Base-by-base conservation (phyloP, 257 asterid genomes). In the Nicotiana tomentosiformis region DNA sequence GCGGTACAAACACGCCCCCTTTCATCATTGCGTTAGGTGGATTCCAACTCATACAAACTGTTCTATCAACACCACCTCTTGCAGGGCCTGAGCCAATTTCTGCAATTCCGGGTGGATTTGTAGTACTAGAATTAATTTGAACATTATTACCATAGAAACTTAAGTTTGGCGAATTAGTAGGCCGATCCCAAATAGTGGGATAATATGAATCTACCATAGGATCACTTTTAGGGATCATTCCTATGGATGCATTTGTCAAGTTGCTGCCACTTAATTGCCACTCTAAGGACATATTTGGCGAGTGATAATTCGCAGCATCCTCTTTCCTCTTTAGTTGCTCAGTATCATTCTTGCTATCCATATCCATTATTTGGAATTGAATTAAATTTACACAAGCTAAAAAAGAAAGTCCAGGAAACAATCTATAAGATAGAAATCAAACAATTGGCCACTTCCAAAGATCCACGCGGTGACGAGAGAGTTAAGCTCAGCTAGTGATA, bases 181-280 rank as follows among this genome's bases (percentile, higher is more conserved):
- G 68, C 77, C 90, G 97, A 66, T 91, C 96, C 97, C 95, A 96
- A 77, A 87, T 83, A 1, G 87, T 83, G 32, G 94, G 85, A 67
- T 88, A 84, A 82, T 88, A 88, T 0, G 96, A 92, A 78, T 91
- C 92, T 1, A 83, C 88, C 85, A 86, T 78, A 2, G 90, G 81
- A 85, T 86, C 89, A 70, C 87, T 86, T 35, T 82, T 69, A 12
- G 90, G 88, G 80, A 86, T 88, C 91, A 89, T 43, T 10, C n/a
- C 78, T 33, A 43, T 70, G 12, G 60, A 43, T 70, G 35, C 33
- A 43, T 43, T 70, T 43, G 83, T 81, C 37, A 88, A 80, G 86
- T 84, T 88, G 53, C 67, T 83, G 16, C 88, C 93, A 84, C 65
- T 87, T 68, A 90, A 78, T 87, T 88, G 94, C 98, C 97, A 93